Conservation (phyloP, 1,139 yeast species). For the Pichia cactophila region DNA sequence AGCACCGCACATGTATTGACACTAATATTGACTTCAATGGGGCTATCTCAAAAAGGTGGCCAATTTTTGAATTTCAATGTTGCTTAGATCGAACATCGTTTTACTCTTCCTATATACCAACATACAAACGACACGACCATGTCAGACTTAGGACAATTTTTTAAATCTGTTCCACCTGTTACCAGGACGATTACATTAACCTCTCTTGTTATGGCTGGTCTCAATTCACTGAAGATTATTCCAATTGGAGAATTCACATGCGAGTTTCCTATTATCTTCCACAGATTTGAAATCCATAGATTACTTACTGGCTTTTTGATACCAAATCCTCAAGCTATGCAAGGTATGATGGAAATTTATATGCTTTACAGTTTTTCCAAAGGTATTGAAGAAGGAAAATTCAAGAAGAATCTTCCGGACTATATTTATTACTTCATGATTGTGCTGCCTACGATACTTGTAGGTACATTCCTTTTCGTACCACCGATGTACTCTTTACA, state of each 20-base stretch:
- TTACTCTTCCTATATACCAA: too few relatives aligned
- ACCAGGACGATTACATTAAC: constrained; percentile 32
- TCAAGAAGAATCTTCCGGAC: constrained; percentile 46
- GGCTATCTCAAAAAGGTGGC: neutral
- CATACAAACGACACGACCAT: constrained; percentile 1
- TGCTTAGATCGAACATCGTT: too few relatives aligned
- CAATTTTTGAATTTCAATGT: neutral
- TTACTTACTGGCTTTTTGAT: constrained; percentile 44
- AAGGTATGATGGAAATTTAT: constrained; percentile 46
- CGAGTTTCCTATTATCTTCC: constrained; percentile 25
- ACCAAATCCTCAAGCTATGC: constrained; percentile 36
- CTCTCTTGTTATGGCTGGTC: constrained; percentile 30
- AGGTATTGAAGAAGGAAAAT: constrained; percentile 50
- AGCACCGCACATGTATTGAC: too few relatives aligned
- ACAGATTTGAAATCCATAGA: constrained; percentile 37
- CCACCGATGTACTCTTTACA: constrained; percentile 28
- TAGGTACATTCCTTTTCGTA: constrained; percentile 26
- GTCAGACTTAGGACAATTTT: constrained; percentile 24
- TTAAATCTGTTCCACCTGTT: constrained; percentile 31
- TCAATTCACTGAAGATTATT: constrained; percentile 28
- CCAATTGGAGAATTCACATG: constrained; percentile 24
- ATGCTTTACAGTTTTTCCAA: constrained; percentile 51
- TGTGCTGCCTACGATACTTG: constrained; percentile 39
- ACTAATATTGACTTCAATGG: neutral
- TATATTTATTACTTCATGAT: constrained; percentile 47